Percentiles rank a stretch among this genome's conserved stretches.
These are phyloP conservation scores for Annulohypoxylon nitens DNA, from an alignment of 495 filamentous ascomycete species.

Conservation along the genomic window DNA sequence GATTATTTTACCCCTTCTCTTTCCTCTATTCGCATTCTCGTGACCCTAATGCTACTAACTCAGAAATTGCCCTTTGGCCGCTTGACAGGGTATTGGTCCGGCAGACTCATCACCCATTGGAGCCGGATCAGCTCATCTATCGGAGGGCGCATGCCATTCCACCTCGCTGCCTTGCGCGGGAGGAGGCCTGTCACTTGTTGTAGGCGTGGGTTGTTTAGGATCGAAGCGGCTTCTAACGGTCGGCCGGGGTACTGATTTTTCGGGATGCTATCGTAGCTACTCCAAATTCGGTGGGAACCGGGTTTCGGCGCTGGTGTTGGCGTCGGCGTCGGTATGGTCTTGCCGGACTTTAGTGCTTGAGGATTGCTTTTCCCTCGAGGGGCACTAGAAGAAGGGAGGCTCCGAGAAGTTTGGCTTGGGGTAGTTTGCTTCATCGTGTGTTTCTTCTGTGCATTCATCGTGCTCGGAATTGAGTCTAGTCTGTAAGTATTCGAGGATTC, in stretches of 20 bases:
- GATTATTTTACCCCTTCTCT: slow-evolving; percentile 3
- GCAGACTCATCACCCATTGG: slow-evolving; percentile 37
- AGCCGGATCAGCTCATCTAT: slow-evolving; percentile 32
- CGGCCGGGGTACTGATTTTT: not conserved
- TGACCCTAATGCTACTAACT: not conserved
- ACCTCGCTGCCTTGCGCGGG: slow-evolving; percentile 28
- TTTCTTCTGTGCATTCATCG: slow-evolving; percentile 8
- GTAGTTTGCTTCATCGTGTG: not conserved
- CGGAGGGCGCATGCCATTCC: slow-evolving; percentile 21
- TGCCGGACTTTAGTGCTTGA: not conserved
- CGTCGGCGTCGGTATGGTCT: slow-evolving; percentile 1
- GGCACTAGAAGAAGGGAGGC: not conserved
- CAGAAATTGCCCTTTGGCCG: slow-evolving; percentile 36
- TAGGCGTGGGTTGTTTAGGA: slow-evolving; percentile 38
- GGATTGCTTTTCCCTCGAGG: not conserved
- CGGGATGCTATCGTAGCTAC: not conserved
- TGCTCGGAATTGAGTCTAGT: not conserved
- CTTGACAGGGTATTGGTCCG: slow-evolving; percentile 37
- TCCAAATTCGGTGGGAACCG: not conserved
- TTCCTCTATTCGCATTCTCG: not conserved
- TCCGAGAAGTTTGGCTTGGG: not conserved
- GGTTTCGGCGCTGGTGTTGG: not conserved
- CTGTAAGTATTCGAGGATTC: not conserved
- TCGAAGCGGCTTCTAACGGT: slow-evolving; percentile 34
- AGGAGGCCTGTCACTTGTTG: slow-evolving; percentile 45